These are phyloP conservation scores for Lactarius psammicola DNA, from an alignment of 768 basidiomycete genomes.

Conservation along the genomic window DNA sequence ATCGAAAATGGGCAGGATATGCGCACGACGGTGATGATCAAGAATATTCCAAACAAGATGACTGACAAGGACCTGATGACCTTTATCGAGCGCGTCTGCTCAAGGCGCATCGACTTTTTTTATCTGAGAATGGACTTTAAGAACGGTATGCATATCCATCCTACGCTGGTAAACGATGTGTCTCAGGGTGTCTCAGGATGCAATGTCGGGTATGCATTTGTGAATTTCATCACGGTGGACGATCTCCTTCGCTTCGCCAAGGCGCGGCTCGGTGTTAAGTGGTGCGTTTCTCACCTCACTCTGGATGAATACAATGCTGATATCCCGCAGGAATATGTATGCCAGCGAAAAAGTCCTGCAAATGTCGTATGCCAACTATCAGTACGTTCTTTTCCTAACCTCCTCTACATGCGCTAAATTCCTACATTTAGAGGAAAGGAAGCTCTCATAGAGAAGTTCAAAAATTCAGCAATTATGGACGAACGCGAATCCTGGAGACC, in stretches of 20 bases:
- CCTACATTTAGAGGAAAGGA: slow-evolving; percentile 68
- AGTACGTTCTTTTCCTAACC: slow-evolving; percentile 51
- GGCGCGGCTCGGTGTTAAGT: slow-evolving; percentile 73
- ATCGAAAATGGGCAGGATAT: slow-evolving; percentile 80
- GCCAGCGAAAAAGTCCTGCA: slow-evolving; percentile 88
- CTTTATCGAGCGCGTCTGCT: slow-evolving; percentile 70
- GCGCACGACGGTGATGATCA: slow-evolving; percentile 84
- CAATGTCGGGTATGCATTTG: slow-evolving; percentile 83
- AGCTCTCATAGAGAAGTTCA: slow-evolving; percentile 88
- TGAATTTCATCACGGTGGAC: slow-evolving; percentile 81
- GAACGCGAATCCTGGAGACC: slow-evolving; percentile 80
- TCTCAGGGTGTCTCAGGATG: slow-evolving; percentile 47
- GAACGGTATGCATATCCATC: slow-evolving; percentile 51
- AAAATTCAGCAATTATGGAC: slow-evolving; percentile 89
- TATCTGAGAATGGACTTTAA: slow-evolving; percentile 86
- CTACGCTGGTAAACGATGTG: not conserved
- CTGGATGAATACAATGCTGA: slow-evolving; percentile 2
- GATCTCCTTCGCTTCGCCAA: slow-evolving; percentile 77
- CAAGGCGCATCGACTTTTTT: slow-evolving; percentile 79
- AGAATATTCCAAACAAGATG: slow-evolving; percentile 94
- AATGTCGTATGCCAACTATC: slow-evolving; percentile 91
- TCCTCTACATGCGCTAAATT: not conserved
- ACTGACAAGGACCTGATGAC: slow-evolving; percentile 65
- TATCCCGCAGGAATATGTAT: slow-evolving; percentile 74
- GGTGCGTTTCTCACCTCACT: slow-evolving; percentile 47